These are phyloP conservation scores for Didymella arachidicola DNA, from an alignment of 2,329 filamentous ascomycete species.

Conservation along the genomic window DNA sequence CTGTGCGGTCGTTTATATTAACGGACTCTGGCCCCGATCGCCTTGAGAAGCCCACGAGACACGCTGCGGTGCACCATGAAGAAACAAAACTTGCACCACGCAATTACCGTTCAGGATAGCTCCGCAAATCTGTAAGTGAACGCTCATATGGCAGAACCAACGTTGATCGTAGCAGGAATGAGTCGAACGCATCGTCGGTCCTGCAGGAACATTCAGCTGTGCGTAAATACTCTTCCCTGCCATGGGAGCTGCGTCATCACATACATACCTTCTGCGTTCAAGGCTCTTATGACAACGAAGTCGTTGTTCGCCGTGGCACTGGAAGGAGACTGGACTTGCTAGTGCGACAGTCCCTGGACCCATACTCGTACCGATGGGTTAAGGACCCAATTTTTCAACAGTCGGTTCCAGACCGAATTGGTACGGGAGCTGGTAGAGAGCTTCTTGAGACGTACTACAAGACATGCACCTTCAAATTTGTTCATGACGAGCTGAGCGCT, in stretches of 20 bases:
- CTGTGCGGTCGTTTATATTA: neutral
- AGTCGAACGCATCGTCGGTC: neutral
- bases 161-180: neutral
- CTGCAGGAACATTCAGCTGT: conserved; percentile 1
- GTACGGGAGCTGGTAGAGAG: conserved; percentile 19
- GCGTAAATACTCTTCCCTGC: conserved; percentile 21
- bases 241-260: conserved; percentile 32
- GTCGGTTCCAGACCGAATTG: conserved; percentile 10
- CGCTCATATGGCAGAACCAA: neutral
- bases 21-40: neutral
- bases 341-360: conserved; percentile 23
- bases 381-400: conserved; percentile 25
- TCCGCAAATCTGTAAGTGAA: conserved; percentile 1
- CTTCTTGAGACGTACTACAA: conserved; percentile 32
- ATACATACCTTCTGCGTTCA: conserved; percentile 31
- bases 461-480: conserved; percentile 31
- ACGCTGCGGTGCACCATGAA: neutral
- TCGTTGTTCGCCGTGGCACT: conserved; percentile 26
- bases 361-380: conserved; percentile 29
- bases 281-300: conserved; percentile 30
- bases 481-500: conserved; percentile 26
- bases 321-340: conserved; percentile 14
- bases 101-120: neutral
- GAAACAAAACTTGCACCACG: neutral
- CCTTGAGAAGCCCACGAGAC: neutral